phyloP scores from a whole-genome alignment of 768 basidiomycete genomes.

The Trametes cubensis region DNA sequence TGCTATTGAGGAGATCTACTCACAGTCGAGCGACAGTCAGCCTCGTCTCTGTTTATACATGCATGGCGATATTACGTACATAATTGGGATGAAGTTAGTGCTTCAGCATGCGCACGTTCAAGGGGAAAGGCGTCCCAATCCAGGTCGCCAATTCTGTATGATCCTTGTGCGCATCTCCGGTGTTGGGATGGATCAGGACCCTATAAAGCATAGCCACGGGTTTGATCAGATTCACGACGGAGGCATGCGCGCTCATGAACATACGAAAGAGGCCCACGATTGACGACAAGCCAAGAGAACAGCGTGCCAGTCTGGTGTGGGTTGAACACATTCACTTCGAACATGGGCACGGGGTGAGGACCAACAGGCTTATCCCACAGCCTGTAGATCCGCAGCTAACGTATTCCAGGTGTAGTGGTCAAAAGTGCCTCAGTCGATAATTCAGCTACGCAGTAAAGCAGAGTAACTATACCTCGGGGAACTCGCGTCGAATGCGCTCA shows the following conservation, averaged over 20 bases:
- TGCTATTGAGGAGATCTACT: too few species aligned
- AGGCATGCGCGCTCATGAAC: too few species aligned
- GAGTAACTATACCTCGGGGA: conserved; percentile 58
- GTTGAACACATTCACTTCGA: conserved; percentile 66
- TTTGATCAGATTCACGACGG: too few species aligned
- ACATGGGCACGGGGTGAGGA: conserved; percentile 73
- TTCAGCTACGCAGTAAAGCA: background rate
- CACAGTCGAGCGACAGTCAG: too few species aligned
- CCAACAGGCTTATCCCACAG: conserved; percentile 68
- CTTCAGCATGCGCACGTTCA: conserved; percentile 46
- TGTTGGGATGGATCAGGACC: conserved; percentile 74
- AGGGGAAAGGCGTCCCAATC: conserved; percentile 66
- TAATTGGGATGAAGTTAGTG: too few species aligned
- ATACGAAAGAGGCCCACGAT: conserved; percentile 73
- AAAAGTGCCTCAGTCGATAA: background rate
- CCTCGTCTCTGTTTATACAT: too few species aligned
- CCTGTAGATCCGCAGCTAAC: conserved; percentile 59
- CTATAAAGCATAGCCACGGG: conserved; percentile 37
- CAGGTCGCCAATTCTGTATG: conserved; percentile 66
- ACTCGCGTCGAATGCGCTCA: conserved; percentile 61
- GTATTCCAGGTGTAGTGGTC: background rate
- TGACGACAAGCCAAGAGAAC: conserved; percentile 69
- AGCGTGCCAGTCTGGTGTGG: conserved; percentile 72
- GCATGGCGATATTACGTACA: too few species aligned
- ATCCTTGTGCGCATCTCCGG: conserved; percentile 54